A percentile compares a stretch with the other conserved stretches of the same genome.
Conservation (phyloP, 108 stramenopile genomes). For the Cyclostephanos tholiformis region DNA sequence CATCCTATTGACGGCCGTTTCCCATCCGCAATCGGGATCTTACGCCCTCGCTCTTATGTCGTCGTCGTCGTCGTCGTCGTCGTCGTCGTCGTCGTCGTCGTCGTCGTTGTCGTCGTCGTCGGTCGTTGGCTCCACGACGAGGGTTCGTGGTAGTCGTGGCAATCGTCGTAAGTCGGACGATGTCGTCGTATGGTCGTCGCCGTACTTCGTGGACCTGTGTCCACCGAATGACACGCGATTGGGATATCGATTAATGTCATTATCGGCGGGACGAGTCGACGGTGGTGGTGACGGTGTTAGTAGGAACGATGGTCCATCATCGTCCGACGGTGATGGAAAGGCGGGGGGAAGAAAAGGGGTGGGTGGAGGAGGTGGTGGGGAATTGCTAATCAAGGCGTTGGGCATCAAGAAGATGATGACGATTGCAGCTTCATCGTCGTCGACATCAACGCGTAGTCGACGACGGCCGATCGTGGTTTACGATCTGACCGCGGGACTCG, state of each 20-base stretch:
- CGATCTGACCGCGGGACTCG: slow-evolving; percentile 89
- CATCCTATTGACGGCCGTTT: not conserved
- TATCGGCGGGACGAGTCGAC: not conserved
- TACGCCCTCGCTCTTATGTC: not conserved
- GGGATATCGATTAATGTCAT: slow-evolving; percentile 51
- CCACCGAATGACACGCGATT: slow-evolving; percentile 50
- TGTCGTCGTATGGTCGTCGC: slow-evolving; percentile 23
- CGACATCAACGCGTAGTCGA: not conserved
- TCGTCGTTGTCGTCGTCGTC: not conserved
- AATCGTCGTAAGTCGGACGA: slow-evolving; percentile 4
- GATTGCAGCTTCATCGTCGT: not conserved
- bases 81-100: not conserved
- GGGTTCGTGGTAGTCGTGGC: no score
- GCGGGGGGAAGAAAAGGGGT: no score
- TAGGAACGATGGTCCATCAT: not conserved
- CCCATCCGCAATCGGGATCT: not conserved
- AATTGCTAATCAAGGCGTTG: slow-evolving; percentile 67
- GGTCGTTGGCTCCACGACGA: no score
- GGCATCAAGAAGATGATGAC: slow-evolving; percentile 45
- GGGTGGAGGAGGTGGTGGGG: slow-evolving; percentile 36
- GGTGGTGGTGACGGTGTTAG: slow-evolving; percentile 26
- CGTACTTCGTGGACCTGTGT: slow-evolving; percentile 67
- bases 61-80: not conserved
- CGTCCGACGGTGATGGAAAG: no score
- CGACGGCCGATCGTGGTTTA: slow-evolving; percentile 39